phyloP scores from a whole-genome alignment of 257 asterid species.

The Gardenia jasminoides region DNA sequence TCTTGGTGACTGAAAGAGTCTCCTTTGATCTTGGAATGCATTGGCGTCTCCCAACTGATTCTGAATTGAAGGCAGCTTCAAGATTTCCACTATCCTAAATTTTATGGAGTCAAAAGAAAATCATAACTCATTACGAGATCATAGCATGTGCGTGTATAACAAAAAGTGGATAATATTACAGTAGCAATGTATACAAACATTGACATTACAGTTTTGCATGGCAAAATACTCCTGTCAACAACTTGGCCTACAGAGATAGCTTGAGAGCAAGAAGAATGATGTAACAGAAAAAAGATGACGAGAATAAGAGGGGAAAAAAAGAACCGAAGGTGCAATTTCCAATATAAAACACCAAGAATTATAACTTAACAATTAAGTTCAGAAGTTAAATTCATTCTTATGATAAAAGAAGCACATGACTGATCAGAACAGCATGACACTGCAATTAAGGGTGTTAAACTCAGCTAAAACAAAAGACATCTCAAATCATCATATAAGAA shows the following conservation, averaged over 20 bases:
- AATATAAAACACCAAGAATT: no score
- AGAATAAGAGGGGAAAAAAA: neutral
- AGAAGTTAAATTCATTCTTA: no score
- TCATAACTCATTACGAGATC: neutral
- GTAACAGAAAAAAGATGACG: neutral
- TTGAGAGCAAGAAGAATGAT: neutral
- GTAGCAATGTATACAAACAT: neutral
- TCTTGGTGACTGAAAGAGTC: conserved; percentile 34
- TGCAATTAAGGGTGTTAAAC: neutral
- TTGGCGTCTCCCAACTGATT: conserved; percentile 25
- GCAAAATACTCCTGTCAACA: neutral
- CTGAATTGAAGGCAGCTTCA: conserved; percentile 43
- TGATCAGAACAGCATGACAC: neutral
- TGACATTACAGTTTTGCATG: neutral
- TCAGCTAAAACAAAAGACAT: neutral
- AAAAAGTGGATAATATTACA: neutral
- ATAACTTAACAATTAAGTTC: no score
- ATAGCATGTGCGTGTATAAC: no score
- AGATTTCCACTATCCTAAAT: conserved; percentile 54
- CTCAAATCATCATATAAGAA: neutral
- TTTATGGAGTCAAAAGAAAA: neutral
- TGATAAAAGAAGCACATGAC: neutral
- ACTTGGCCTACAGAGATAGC: neutral
- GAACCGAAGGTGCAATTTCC: neutral
- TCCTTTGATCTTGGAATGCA: conserved; percentile 21